These are phyloP conservation scores for Saccharomycopsis hybrid DNA, from an alignment of 1,139 yeast species.

Conservation along the genomic window DNA sequence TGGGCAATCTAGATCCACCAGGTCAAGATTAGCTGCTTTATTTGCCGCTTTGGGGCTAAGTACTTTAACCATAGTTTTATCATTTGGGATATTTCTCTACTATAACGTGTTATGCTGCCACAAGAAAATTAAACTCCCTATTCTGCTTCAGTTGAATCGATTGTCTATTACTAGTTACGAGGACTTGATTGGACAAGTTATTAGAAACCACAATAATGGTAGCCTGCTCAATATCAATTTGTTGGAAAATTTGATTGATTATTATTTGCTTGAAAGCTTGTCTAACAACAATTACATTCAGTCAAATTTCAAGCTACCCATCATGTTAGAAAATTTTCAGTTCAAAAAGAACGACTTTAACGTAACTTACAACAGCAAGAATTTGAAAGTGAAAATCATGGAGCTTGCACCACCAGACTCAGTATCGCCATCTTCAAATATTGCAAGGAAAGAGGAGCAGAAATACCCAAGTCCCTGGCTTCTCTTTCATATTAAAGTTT, in stretches of 20 bases:
- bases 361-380: neutral
- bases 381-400: neutral
- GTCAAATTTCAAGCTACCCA: conserved; percentile 8
- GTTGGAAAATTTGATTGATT: conserved; percentile 13
- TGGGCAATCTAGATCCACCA: too few species aligned
- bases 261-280: conserved; percentile 10
- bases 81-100: conserved; percentile 5
- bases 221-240: conserved; percentile 1
- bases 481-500: too few species aligned
- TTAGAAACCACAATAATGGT: too few species aligned
- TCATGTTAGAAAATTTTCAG: conserved; percentile 4
- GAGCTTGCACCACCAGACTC: neutral
- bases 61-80: neutral
- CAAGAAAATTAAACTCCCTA: neutral
- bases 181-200: neutral
- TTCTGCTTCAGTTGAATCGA: neutral
- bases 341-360: conserved; percentile 7
- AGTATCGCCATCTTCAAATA: neutral
- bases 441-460: neutral
- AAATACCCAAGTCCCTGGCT: neutral
- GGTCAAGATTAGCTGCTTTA: too few species aligned
- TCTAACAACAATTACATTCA: conserved; percentile 4
- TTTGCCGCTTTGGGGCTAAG: too few species aligned
- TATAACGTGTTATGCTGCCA: conserved; percentile 3
- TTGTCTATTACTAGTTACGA: neutral